These are phyloP conservation scores for Colletotrichum zoysiae DNA, from an alignment of 2,329 filamentous ascomycete species.

Conservation along the genomic window DNA sequence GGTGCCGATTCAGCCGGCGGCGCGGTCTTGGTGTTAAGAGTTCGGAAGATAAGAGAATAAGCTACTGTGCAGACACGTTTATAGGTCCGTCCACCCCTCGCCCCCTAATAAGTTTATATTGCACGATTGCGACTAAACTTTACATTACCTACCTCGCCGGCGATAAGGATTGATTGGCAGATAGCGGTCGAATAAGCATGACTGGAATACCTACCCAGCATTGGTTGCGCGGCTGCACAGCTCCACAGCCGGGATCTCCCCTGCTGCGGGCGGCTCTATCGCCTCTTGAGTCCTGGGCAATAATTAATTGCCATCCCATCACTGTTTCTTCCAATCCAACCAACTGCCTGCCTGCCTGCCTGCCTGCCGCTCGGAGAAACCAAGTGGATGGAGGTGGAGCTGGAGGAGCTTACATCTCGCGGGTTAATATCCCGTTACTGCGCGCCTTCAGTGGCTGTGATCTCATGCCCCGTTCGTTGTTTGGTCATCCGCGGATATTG, in stretches of 20 bases:
- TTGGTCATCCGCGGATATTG: not conserved
- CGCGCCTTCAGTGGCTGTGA: not conserved
- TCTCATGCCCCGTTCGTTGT: too few relatives aligned
- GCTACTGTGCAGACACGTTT: not conserved
- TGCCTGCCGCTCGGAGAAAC: not conserved
- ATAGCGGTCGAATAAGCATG: conserved; percentile 34
- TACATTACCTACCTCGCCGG: not conserved
- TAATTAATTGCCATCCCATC: not conserved
- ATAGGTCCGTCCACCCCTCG: not conserved
- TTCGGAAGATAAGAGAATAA: conserved; percentile 27
- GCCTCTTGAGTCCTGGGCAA: too few relatives aligned
- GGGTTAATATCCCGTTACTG: conserved; percentile 7
- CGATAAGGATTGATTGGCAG: conserved; percentile 28
- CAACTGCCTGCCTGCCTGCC: not conserved
- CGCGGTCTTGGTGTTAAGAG: not conserved
- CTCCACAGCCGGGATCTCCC: conserved; percentile 21
- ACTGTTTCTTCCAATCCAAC: not conserved
- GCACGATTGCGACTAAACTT: not conserved
- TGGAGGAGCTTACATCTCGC: not conserved
- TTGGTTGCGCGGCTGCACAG: conserved; percentile 27
- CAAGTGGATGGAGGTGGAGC: not conserved
- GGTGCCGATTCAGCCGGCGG: conserved; percentile 37
- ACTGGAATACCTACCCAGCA: conserved; percentile 22
- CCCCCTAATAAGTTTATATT: not conserved
- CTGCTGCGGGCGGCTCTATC: conserved; percentile 5